Evolutionary conservation across 768 basidiomycete genomes (phyloP).

Genomic region (Rhodotorula kratochvilovae): DNA sequence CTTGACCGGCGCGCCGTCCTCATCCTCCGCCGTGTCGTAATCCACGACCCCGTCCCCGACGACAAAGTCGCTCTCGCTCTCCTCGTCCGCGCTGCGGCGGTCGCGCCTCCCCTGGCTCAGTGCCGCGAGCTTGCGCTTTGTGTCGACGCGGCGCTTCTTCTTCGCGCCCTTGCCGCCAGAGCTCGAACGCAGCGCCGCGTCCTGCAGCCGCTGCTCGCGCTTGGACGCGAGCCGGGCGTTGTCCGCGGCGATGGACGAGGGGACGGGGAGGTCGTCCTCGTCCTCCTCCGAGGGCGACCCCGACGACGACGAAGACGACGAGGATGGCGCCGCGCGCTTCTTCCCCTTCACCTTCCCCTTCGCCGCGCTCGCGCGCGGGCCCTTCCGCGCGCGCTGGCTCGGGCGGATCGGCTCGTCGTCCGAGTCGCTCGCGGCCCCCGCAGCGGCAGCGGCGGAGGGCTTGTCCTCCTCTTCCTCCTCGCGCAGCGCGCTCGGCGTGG

Average conservation of each 20-base stretch:
- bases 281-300: neutral
- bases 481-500: no score
- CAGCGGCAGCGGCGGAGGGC: no score
- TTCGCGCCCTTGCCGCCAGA: neutral
- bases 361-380: neutral
- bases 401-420: neutral
- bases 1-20: neutral
- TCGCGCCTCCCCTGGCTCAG: constrained; percentile 7
- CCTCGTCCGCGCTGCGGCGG: constrained; percentile 15
- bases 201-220: neutral
- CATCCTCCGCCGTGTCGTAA: neutral
- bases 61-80: neutral
- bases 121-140: neutral
- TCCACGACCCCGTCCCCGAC: constrained; percentile 17
- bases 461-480: neutral
- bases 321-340: neutral
- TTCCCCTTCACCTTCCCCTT: neutral
- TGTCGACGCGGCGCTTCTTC: neutral
- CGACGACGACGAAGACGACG: neutral
- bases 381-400: neutral
- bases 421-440: neutral
- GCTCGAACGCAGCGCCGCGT: neutral
- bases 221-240: neutral
- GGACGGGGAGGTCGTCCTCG: constrained; percentile 2
- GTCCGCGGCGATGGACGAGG: neutral